Base-by-base conservation (phyloP, 352 stramenopile genomes). In the Phytopythium ostracodes region DNA sequence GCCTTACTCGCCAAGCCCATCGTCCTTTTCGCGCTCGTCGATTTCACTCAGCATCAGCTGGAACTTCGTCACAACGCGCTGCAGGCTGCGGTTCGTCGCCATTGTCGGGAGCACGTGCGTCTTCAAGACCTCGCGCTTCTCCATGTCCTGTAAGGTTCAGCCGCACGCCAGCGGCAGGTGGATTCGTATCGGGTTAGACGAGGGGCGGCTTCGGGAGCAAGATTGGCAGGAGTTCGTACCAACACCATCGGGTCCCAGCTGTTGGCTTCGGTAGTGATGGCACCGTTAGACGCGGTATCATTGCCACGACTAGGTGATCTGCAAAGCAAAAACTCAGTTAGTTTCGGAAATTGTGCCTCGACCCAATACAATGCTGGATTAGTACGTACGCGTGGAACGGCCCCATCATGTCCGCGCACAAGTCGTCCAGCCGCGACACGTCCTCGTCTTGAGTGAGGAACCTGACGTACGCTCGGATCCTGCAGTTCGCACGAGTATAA, bases 381-480 rank as follows among this genome's bases (percentile, higher is more conserved):
- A 20, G 59, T 46, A 72, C 67, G 46, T 67, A 84, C 72, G 77
- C 67, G 40, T 91, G 81, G 52, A 90, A 89, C 0, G 84, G 84
- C 6, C 87, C 87, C 58, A 93, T 81, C 61, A 96, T 74, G 59
- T 92, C 87, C 36, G 77, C 72, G 43, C 84, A 93, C 12, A 96
- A 67, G 22, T 89, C 80, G 57, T 94, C 84, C 35, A 96, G 68
- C 12, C 84, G 80, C 59, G 65, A 53, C 8, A 92, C 81, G 29
- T 96, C 87, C 63, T 92, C 87, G 44, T 96, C 87, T 25, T 84
- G 62, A 4, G 84, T 74, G n/a, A 96, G 66, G 59, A 94, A 94
- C 55, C 76, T 83, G 24, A 84, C 85, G 59, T 96, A 96, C 42
- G 83, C 77, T 69, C 90, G 78, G 44, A 93, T 69, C 86, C 86